A percentile compares a stretch with the other conserved stretches of the same genome.
phyloP scores from a whole-genome alignment of 306 rosid species.

The Bauhinia variegata region DNA sequence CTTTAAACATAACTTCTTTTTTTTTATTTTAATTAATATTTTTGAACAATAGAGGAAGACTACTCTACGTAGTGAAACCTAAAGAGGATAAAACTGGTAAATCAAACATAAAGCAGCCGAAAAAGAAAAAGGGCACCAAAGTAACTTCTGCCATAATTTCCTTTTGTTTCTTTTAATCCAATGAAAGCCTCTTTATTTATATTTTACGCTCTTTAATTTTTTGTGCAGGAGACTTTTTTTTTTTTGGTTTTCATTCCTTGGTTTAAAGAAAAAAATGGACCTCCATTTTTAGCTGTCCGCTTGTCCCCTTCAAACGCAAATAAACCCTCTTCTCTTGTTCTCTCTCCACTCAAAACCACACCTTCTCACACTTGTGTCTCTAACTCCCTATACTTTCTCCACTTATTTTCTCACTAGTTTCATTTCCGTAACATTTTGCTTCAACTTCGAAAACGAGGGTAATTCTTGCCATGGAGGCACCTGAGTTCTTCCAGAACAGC shows the following conservation, averaged over 20 bases:
- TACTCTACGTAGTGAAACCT: neutral
- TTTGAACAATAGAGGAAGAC: neutral
- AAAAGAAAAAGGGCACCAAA: slow-evolving; percentile 40
- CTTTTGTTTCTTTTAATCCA: slow-evolving; percentile 36
- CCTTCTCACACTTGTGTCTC: slow-evolving; percentile 49
- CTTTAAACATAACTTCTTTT: neutral
- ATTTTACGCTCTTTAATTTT: neutral
- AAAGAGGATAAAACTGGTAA: slow-evolving; percentile 12
- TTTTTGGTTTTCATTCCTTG: neutral
- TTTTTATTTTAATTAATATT: too few species aligned
- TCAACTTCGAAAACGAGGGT: slow-evolving; percentile 24
- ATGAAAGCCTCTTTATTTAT: slow-evolving; percentile 46
- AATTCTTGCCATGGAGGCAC: slow-evolving; percentile 61
- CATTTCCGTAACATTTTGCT: slow-evolving; percentile 28
- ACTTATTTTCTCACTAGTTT: slow-evolving; percentile 35
- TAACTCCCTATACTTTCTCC: slow-evolving; percentile 42
- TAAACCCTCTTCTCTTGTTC: slow-evolving; percentile 44
- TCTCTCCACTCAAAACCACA: slow-evolving; percentile 56
- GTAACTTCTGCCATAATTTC: slow-evolving; percentile 43
- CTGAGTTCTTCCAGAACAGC: slow-evolving; percentile 50
- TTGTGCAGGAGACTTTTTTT: slow-evolving; percentile 10
- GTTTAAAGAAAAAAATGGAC: slow-evolving; percentile 21
- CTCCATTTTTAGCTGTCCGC: slow-evolving; percentile 57
- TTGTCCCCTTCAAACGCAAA: slow-evolving; percentile 73
- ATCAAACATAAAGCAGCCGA: neutral